Base-by-base conservation (phyloP, 2,329 filamentous ascomycete species). In the Tolypocladium capitatum region DNA sequence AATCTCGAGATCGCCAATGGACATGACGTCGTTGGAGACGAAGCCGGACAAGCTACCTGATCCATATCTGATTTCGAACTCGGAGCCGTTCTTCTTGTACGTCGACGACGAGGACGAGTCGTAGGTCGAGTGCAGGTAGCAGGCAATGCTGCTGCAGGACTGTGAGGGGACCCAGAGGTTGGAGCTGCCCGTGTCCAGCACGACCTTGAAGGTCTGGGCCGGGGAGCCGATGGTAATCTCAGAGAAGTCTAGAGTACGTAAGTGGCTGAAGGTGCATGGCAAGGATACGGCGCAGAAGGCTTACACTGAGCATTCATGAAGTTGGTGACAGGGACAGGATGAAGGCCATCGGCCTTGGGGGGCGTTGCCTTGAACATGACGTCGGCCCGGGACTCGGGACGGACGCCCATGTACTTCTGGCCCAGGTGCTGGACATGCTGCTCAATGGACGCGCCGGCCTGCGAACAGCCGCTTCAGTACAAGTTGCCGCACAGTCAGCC, bases 281-380 rank as follows among this genome's bases (percentile, higher is more conserved):
- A 13, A 20, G 9, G 32, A 18, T n/a, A 31, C 16, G 8, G 27
- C 3, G 21, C 4, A 5, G 10, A 14, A 3, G 20, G 72, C 86
- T 63, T 83, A 95, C 90, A 98, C 72, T 98, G 92, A 50, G 92
- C 92, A 64, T 98, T 98, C 74, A 97, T 74, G 74, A 96, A 98
- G 81, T 98, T 98, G 71, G 81, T 86, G 60, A 98, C 83, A 49
- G 91, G 86, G 38, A 98, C 85, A 49, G 83, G 80, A 69, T 97
- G 91, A 51, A 78, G 76, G 55, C 69, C 73, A 54, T 85, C 76
- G 48, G 73, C 68, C 56, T 83, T 74, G 61, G 86, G 70, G 46
- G 81, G 77, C 49, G 81, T 78, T 58, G 85, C 79, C 64, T 82
- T 83, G 76, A 95, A 94, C 68, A 94, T 81, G 66, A 83, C 80